Evolutionary conservation across 805 yeast genomes (phyloP).

Genomic region (Sugiyamaella chiloensis): DNA sequence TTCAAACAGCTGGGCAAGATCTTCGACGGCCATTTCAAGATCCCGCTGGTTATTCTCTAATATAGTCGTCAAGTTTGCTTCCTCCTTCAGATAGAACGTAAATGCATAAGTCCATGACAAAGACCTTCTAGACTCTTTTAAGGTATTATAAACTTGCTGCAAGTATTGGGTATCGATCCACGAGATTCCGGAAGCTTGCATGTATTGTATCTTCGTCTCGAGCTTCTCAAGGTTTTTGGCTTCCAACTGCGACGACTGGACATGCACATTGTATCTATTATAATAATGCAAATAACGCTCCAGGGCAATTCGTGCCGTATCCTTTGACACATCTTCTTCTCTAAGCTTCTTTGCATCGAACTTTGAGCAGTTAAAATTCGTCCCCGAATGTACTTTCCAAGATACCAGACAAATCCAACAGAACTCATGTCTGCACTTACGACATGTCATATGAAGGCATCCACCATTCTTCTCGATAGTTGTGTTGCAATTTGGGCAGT

Average conservation of each 20-base stretch:
- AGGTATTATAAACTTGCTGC: conserved; percentile 62
- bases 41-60: conserved; percentile 70
- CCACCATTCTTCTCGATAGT: conserved; percentile 93
- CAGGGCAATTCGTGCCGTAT: conserved; percentile 40
- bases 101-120: conserved; percentile 90
- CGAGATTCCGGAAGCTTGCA: conserved; percentile 66
- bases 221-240: conserved; percentile 58
- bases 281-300: conserved; percentile 72
- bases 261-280: conserved; percentile 71
- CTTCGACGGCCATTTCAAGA: conserved; percentile 64
- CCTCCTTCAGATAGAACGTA: conserved; percentile 58
- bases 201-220: conserved; percentile 56
- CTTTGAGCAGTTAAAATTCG: conserved; percentile 61
- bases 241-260: conserved; percentile 72
- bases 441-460: conserved; percentile 93
- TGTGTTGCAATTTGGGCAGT: conserved; percentile 78
- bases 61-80: conserved; percentile 52
- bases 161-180: conserved; percentile 89
- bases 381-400: conserved; percentile 66
- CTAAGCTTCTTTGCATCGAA: conserved; percentile 36
- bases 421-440: conserved; percentile 71
- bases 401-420: conserved; percentile 89
- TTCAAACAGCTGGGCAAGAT: conserved; percentile 59
- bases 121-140: conserved; percentile 67
- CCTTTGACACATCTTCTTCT: neutral